Conservation (phyloP, 2,329 filamentous ascomycete species). For the Coccinonectria pachysandricola region DNA sequence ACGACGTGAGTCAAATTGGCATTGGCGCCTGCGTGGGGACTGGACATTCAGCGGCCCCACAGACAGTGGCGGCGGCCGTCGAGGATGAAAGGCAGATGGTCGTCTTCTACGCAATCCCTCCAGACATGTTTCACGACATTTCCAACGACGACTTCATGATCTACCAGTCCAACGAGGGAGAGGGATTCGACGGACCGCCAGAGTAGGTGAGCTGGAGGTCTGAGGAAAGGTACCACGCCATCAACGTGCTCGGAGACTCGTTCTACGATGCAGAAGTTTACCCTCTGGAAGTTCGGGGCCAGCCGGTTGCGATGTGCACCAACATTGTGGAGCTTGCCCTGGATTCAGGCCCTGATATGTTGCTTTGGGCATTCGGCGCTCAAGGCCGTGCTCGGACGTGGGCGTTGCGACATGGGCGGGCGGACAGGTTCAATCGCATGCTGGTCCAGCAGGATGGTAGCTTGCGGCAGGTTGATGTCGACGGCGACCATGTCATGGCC, state of each 20-base stretch:
- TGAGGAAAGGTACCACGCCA: slow-evolving; percentile 11
- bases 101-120: slow-evolving; percentile 51
- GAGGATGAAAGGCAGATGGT: slow-evolving; percentile 29
- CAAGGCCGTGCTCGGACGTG: slow-evolving; percentile 25
- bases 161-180: no score
- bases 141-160: no score
- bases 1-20: slow-evolving; percentile 2
- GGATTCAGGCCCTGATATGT: slow-evolving; percentile 22
- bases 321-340: slow-evolving; percentile 23
- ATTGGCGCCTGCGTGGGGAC: no score
- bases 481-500: slow-evolving; percentile 22
- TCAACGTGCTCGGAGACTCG: slow-evolving; percentile 10
- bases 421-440: slow-evolving; percentile 8
- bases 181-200: slow-evolving; percentile 3
- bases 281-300: slow-evolving; percentile 23
- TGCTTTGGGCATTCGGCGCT: slow-evolving; percentile 25
- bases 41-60: no score
- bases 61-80: no score
- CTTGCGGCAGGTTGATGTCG: slow-evolving; percentile 20
- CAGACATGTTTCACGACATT: slow-evolving; percentile 40
- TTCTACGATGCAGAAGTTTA: slow-evolving; percentile 10
- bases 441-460: slow-evolving; percentile 22
- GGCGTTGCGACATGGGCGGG: slow-evolving; percentile 18
- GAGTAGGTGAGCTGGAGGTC: slow-evolving; percentile 11
- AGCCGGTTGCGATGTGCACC: slow-evolving; percentile 21